Percentiles rank a stretch among this genome's conserved stretches.
Conservation (phyloP, 2,329 filamentous ascomycete species). For the Pseudonectria buxi region DNA sequence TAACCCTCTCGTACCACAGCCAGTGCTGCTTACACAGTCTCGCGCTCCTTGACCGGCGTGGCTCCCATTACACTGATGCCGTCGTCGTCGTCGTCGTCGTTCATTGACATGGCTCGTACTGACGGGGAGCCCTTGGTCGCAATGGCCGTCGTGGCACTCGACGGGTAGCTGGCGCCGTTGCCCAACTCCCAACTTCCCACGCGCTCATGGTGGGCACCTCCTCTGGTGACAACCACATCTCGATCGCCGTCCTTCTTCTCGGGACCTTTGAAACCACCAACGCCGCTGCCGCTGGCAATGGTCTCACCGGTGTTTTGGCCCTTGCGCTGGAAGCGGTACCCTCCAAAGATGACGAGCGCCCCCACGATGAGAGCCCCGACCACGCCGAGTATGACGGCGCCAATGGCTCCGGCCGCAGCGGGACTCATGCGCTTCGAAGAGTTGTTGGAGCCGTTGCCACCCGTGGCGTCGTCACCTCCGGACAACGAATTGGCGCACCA, state of each 20-base stretch:
- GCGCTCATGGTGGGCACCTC: conserved; percentile 37
- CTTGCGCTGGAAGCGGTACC: conserved; percentile 24
- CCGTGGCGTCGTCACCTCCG: neutral
- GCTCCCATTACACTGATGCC: conserved; percentile 29
- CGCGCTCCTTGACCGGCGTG: conserved; percentile 31
- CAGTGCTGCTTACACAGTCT: conserved; percentile 33
- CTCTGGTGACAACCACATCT: conserved; percentile 34
- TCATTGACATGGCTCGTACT: conserved; percentile 13
- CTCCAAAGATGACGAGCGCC: conserved; percentile 27
- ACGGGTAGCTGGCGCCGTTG: conserved; percentile 7
- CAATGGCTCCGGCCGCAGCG: conserved; percentile 40
- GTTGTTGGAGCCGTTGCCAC: neutral
- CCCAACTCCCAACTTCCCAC: conserved; percentile 45
- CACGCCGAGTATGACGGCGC: conserved; percentile 34
- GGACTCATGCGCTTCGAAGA: conserved; percentile 23
- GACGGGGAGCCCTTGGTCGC: conserved; percentile 18
- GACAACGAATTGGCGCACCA: conserved; percentile 30
- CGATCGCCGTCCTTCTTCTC: conserved; percentile 39
- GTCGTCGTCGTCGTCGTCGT: conserved; percentile 25
- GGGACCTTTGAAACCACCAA: conserved; percentile 37
- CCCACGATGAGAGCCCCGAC: conserved; percentile 28
- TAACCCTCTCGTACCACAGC: too few relatives aligned
- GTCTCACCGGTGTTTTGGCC: conserved; percentile 6
- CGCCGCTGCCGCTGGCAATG: conserved; percentile 3
- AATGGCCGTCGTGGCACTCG: conserved; percentile 12